A percentile compares a stretch with the other conserved stretches of the same genome.
These are phyloP conservation scores for Dorcoceras hygrometricum DNA, from an alignment of 257 asterid species.

Conservation along the genomic window DNA sequence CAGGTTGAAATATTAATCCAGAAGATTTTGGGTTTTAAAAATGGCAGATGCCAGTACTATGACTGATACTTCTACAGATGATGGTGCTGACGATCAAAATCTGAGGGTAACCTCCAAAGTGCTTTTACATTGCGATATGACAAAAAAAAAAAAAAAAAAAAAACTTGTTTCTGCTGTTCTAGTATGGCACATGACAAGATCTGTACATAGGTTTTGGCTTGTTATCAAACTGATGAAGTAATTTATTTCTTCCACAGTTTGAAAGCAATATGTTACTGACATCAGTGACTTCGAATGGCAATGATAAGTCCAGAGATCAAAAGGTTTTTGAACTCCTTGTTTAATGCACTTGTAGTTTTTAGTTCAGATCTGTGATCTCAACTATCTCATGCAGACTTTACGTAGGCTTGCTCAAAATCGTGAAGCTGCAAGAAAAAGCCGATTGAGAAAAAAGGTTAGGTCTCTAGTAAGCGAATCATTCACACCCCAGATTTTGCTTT, in stretches of 20 bases:
- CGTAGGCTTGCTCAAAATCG: conserved; percentile 99
- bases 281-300: conserved; percentile 79
- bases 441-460: conserved; percentile 77
- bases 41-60: conserved; percentile 88
- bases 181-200: background rate
- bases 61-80: conserved; percentile 94
- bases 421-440: conserved; percentile 98
- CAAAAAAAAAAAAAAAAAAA: background rate
- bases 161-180: background rate
- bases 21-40: conserved; percentile 32
- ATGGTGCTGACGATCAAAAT: conserved; percentile 82
- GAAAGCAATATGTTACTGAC: conserved; percentile 48
- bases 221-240: conserved; percentile 18
- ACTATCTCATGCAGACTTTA: conserved; percentile 43
- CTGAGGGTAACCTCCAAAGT: conserved; percentile 43
- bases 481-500: conserved; percentile 14
- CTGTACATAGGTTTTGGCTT: conserved; percentile 1
- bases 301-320: conserved; percentile 92
- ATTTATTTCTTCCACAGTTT: conserved; percentile 44
- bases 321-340: conserved; percentile 49
- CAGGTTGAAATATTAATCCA: conserved; percentile 25
- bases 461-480: conserved; percentile 1
- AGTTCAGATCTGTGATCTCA: conserved; percentile 24
- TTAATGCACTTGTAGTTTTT: background rate
- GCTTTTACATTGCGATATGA: background rate